Evolutionary conservation across 225 moss, liverwort and hornwort genomes (phyloP).

Genomic region (Asterella californica): DNA sequence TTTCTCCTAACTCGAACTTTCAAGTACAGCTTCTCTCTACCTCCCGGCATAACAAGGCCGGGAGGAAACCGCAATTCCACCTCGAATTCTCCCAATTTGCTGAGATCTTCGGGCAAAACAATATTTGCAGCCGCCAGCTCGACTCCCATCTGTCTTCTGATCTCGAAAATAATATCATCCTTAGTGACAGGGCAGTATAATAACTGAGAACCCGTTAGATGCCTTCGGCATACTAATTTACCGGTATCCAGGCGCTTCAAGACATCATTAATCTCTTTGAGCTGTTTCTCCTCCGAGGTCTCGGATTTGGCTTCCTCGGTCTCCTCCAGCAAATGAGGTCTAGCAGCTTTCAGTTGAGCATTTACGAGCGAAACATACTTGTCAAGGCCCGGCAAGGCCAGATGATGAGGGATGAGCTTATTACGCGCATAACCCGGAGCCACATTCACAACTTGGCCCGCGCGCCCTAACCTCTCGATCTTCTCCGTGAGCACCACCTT

Average conservation of each 20-base stretch:
- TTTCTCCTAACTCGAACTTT: conserved; percentile 43
- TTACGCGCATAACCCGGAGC: conserved; percentile 95
- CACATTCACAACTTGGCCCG: conserved; percentile 90
- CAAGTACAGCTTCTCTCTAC: conserved; percentile 40
- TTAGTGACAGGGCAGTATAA: conserved; percentile 31
- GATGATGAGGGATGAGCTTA: conserved; percentile 80
- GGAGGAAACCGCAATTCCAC: conserved; percentile 37
- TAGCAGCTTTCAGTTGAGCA: conserved; percentile 57
- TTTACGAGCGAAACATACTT: conserved; percentile 82
- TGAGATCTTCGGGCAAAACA: conserved; percentile 32
- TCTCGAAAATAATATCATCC: conserved; percentile 39
- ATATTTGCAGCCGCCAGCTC: conserved; percentile 35
- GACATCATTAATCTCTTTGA: conserved; percentile 61
- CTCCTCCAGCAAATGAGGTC: conserved; percentile 55
- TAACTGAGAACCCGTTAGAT: conserved; percentile 29
- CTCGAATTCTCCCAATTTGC: conserved; percentile 36
- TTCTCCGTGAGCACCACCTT: conserved; percentile 54
- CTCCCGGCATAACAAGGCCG: conserved; percentile 35
- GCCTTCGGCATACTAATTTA: conserved; percentile 57
- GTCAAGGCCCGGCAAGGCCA: conserved; percentile 88
- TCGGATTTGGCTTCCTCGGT: conserved; percentile 45
- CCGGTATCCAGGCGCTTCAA: conserved; percentile 79
- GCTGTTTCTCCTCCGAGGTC: conserved; percentile 63
- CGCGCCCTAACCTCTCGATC: conserved; percentile 77
- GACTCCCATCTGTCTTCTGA: conserved; percentile 44